A percentile compares a stretch with the other conserved stretches of the same genome.
These are phyloP conservation scores for Diaporthe ampelina DNA, from an alignment of 2,329 filamentous ascomycete species.

Conservation along the genomic window DNA sequence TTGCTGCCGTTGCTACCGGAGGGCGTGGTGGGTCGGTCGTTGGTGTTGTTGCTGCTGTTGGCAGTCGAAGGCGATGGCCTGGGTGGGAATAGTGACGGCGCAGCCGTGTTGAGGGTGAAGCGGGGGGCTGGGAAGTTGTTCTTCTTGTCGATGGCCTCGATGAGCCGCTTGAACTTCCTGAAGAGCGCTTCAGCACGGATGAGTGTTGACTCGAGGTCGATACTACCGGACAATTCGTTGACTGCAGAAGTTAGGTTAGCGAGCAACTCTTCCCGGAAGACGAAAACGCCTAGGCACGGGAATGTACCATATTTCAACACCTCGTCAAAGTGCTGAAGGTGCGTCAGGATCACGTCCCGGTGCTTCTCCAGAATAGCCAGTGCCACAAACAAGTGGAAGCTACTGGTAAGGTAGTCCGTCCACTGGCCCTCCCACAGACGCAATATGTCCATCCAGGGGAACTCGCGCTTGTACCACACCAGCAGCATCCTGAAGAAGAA, in stretches of 20 bases:
- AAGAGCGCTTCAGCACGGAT: slow-evolving; percentile 92
- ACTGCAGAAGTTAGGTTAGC: slow-evolving; percentile 66
- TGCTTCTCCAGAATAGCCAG: slow-evolving; percentile 96
- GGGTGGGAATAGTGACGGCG: slow-evolving; percentile 1
- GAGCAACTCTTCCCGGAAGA: slow-evolving; percentile 28
- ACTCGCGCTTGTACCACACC: slow-evolving; percentile 99
- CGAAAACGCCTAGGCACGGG: neutral
- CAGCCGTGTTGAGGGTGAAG: slow-evolving; percentile 42
- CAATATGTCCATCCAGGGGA: slow-evolving; percentile 88
- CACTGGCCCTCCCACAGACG: slow-evolving; percentile 93
- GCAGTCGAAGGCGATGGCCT: neutral
- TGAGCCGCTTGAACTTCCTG: slow-evolving; percentile 86
- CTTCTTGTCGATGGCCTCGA: slow-evolving; percentile 94
- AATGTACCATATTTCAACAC: slow-evolving; percentile 92
- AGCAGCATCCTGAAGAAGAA: slow-evolving; percentile 99
- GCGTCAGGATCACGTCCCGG: slow-evolving; percentile 94
- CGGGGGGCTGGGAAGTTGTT: slow-evolving; percentile 80
- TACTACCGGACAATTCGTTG: slow-evolving; percentile 93
- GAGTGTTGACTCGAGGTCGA: slow-evolving; percentile 89
- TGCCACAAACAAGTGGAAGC: slow-evolving; percentile 95
- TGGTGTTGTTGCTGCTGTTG: slow-evolving; percentile 9
- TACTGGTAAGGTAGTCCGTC: slow-evolving; percentile 91
- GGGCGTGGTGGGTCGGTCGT: slow-evolving; percentile 38
- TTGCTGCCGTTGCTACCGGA: slow-evolving; percentile 10
- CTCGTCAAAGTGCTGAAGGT: slow-evolving; percentile 95